Conservation (phyloP, 805 yeast species). For the Lachancea fermentati region DNA sequence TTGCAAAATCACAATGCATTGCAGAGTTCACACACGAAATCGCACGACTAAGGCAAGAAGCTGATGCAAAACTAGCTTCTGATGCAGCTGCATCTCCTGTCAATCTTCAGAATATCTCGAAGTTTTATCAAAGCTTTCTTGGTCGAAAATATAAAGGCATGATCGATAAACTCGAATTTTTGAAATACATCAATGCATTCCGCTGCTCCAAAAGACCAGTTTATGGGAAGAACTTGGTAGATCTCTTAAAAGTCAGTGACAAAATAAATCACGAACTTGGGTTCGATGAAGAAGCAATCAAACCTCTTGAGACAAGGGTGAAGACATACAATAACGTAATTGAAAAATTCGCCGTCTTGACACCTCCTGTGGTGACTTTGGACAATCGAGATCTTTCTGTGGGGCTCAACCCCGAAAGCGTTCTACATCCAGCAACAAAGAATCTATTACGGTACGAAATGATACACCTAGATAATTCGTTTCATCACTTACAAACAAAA, state of each 20-base stretch:
- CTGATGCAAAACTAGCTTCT: slow-evolving; percentile 8
- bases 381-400: slow-evolving; percentile 49
- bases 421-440: slow-evolving; percentile 28
- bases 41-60: slow-evolving; percentile 34
- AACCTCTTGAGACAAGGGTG: slow-evolving; percentile 39
- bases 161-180: slow-evolving; percentile 49
- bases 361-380: slow-evolving; percentile 78
- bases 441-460: slow-evolving; percentile 11
- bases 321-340: slow-evolving; percentile 43
- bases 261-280: slow-evolving; percentile 22
- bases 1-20: slow-evolving; percentile 43
- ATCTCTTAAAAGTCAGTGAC: slow-evolving; percentile 34
- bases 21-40: slow-evolving; percentile 41
- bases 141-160: slow-evolving; percentile 47
- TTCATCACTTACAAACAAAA: slow-evolving; percentile 81
- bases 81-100: slow-evolving; percentile 18
- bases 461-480: slow-evolving; percentile 39
- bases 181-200: slow-evolving; percentile 55
- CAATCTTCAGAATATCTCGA: slow-evolving; percentile 38
- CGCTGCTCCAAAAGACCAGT: slow-evolving; percentile 64
- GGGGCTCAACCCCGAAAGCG: slow-evolving; percentile 23
- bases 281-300: slow-evolving; percentile 32
- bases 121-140: slow-evolving; percentile 54
- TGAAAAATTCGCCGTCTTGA: slow-evolving; percentile 76
- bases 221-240: slow-evolving; percentile 56